phyloP scores from a whole-genome alignment of 2,329 filamentous ascomycete genomes.

The Chaetomiaceae sp. region DNA sequence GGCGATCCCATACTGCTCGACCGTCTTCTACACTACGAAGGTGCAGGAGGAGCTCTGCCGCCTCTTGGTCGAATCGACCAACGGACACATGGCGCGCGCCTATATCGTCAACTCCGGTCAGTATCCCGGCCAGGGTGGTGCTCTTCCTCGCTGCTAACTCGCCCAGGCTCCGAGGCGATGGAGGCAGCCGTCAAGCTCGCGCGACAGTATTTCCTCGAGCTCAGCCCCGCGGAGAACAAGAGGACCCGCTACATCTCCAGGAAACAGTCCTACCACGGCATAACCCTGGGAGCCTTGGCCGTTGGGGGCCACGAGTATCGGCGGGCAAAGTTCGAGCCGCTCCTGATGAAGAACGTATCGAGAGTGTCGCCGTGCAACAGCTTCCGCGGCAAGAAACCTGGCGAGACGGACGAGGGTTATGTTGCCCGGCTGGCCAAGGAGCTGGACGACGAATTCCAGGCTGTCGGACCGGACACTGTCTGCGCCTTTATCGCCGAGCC shows the following conservation, averaged over 20 bases:
- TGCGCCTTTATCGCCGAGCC: slow-evolving; percentile 71
- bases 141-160: slow-evolving; percentile 19
- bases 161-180: slow-evolving; percentile 56
- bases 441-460: slow-evolving; percentile 62
- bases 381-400: slow-evolving; percentile 51
- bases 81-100: slow-evolving; percentile 36
- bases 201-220: slow-evolving; percentile 60
- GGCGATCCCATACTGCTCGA: slow-evolving; percentile 40
- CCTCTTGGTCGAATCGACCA: slow-evolving; percentile 34
- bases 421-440: slow-evolving; percentile 57
- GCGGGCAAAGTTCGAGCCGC: slow-evolving; percentile 57
- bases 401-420: slow-evolving; percentile 56
- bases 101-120: slow-evolving; percentile 38
- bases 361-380: slow-evolving; percentile 63
- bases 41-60: slow-evolving; percentile 39
- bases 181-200: slow-evolving; percentile 63
- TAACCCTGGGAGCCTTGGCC: slow-evolving; percentile 62
- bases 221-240: slow-evolving; percentile 47
- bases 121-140: slow-evolving; percentile 31
- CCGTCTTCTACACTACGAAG: slow-evolving; percentile 39
- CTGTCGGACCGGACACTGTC: slow-evolving; percentile 60
- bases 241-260: slow-evolving; percentile 65
- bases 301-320: slow-evolving; percentile 59
- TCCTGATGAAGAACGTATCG: slow-evolving; percentile 54
- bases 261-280: slow-evolving; percentile 66